Conservation (phyloP, 1,284 basidiomycete species). For the Tausonia pullulans region DNA sequence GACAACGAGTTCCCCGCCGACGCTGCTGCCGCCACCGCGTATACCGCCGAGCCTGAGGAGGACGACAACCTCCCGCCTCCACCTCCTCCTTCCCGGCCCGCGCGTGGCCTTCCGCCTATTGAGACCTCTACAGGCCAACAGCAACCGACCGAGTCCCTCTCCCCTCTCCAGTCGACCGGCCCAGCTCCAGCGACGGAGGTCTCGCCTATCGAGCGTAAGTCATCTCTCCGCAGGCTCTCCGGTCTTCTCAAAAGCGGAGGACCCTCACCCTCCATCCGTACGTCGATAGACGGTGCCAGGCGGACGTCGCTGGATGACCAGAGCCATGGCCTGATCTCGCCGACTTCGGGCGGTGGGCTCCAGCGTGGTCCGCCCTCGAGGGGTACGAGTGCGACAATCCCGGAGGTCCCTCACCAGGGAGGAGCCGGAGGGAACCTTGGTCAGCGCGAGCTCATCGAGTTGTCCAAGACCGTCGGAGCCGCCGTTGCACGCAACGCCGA, state of each 20-base stretch:
- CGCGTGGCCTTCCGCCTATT: conserved; percentile 8
- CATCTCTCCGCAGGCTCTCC: conserved; percentile 8
- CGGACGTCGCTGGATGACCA: background rate
- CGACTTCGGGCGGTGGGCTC: no score
- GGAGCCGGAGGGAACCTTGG: background rate
- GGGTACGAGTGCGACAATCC: conserved; percentile 2
- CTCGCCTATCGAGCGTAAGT: conserved; percentile 10
- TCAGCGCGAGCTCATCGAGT: conserved; percentile 45
- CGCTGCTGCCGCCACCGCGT: background rate
- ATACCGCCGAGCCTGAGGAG: background rate
- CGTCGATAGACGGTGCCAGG: background rate
- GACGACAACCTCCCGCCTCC: conserved; percentile 20
- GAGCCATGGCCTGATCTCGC: no score
- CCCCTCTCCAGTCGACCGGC: no score
- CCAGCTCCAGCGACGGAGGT: background rate
- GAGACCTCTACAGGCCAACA: background rate
- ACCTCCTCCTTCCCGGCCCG: conserved; percentile 21
- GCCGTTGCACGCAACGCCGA: conserved; percentile 59
- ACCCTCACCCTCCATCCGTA: background rate
- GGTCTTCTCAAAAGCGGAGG: background rate
- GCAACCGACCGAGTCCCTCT: no score
- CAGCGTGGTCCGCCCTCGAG: background rate
- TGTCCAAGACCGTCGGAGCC: conserved; percentile 63
- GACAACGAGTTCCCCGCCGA: background rate
- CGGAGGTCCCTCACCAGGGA: background rate